Conservation (phyloP, 805 yeast species). For the Saccharomycopsis fodiens region DNA sequence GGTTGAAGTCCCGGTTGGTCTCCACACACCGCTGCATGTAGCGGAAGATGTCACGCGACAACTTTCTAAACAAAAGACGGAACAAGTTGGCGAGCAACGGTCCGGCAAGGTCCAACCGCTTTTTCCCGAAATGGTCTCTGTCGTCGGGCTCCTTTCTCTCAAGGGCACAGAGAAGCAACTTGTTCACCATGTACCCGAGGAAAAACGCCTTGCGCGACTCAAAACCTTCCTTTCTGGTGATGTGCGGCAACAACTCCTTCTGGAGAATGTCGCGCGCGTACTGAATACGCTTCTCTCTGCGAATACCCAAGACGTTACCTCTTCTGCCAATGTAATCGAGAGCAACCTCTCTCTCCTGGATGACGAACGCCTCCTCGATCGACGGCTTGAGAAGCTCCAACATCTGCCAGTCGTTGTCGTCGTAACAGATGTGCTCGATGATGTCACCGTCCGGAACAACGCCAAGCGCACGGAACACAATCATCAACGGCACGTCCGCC, state of each 20-base stretch:
- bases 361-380: constrained; percentile 97
- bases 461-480: constrained; percentile 96
- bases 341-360: constrained; percentile 97
- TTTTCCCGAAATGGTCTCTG: constrained; percentile 99
- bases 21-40: constrained; percentile 99
- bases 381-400: constrained; percentile 98
- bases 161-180: constrained; percentile 88
- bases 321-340: constrained; percentile 97
- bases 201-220: constrained; percentile 96
- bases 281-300: constrained; percentile 95
- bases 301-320: constrained; percentile 93
- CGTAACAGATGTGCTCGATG: constrained; percentile 95
- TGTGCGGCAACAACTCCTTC: constrained; percentile 93
- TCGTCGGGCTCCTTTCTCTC: constrained; percentile 98
- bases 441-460: constrained; percentile 99
- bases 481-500: constrained; percentile 94
- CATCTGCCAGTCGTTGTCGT: constrained; percentile 98
- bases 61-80: constrained; percentile 87
- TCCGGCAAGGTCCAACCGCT: constrained; percentile 97
- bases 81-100: constrained; percentile 93
- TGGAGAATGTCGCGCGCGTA: constrained; percentile 95
- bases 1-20: constrained; percentile 92
- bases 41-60: constrained; percentile 93
- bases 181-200: constrained; percentile 95
- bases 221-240: constrained; percentile 94